These are phyloP conservation scores for Xylariaceae sp. DNA, from an alignment of 2,329 filamentous ascomycete species.

Conservation along the genomic window DNA sequence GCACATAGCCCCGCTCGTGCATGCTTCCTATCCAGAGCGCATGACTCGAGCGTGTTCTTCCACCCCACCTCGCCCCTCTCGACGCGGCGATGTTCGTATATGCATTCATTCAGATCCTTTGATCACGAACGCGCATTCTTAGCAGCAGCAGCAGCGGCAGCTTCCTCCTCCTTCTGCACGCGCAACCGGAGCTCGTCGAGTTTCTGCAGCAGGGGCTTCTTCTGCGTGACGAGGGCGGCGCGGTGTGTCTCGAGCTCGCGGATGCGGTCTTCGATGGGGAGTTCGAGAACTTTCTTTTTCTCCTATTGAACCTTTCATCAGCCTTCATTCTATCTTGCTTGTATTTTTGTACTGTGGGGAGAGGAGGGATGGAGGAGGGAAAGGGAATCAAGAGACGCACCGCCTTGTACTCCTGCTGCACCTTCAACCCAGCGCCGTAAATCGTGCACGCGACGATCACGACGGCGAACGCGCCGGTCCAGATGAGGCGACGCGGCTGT, in stretches of 20 bases:
- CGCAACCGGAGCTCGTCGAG: constrained; percentile 37
- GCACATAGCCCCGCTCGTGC: not conserved
- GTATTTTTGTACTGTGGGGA: not conserved
- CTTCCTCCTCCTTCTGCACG: constrained; percentile 34
- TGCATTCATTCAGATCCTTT: no score
- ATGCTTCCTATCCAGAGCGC: no score
- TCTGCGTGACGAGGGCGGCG: constrained; percentile 36
- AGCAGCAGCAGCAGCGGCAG: not conserved
- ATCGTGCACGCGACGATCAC: constrained; percentile 43
- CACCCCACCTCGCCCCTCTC: not conserved
- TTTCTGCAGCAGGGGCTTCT: constrained; percentile 39
- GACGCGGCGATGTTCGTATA: not conserved
- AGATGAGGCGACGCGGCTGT: constrained; percentile 26
- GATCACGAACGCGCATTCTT: not conserved
- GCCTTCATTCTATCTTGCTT: not conserved
- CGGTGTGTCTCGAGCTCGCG: constrained; percentile 41
- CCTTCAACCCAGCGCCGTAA: constrained; percentile 47
- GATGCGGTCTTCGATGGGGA: constrained; percentile 41
- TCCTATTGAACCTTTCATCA: constrained; percentile 23
- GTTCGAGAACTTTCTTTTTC: constrained; percentile 35
- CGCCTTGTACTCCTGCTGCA: constrained; percentile 42
- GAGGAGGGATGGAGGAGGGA: not conserved
- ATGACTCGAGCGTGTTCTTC: no score
- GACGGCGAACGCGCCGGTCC: constrained; percentile 42
- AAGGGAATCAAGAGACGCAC: constrained; percentile 26